Percentiles rank a stretch among this genome's conserved stretches.
Evolutionary conservation across 2,329 filamentous ascomycete species (phyloP).

Genomic region (Alternaria conjuncta): DNA sequence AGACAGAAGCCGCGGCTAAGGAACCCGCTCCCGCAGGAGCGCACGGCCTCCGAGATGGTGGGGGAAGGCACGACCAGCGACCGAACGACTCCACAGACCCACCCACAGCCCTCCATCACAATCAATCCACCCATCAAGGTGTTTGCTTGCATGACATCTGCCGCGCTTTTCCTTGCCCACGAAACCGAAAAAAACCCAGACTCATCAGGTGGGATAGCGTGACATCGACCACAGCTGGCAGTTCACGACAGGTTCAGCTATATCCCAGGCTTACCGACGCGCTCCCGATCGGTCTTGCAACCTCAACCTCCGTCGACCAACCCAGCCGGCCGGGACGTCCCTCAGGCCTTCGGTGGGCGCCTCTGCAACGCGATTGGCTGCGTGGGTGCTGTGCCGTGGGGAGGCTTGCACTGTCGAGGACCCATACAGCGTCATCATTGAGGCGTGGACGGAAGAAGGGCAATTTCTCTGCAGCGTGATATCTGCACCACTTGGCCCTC

Average conservation of each 20-base stretch:
- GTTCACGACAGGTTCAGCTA: constrained; percentile 11
- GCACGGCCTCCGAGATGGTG: constrained; percentile 23
- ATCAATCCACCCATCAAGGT: constrained; percentile 20
- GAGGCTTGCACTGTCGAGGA: constrained; percentile 37
- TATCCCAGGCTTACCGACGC: constrained; percentile 14
- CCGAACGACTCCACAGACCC: constrained; percentile 14
- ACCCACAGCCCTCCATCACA: constrained; percentile 7
- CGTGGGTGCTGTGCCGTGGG: constrained; percentile 30
- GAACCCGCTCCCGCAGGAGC: constrained; percentile 15
- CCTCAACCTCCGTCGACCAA: constrained; percentile 25
- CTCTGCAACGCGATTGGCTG: constrained; percentile 35
- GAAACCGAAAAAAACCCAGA: background rate
- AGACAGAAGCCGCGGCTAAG: constrained; percentile 6
- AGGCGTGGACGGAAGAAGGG: constrained; percentile 34
- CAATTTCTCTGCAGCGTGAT: constrained; percentile 43
- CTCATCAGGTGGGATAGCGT: background rate
- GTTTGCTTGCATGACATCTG: constrained; percentile 9
- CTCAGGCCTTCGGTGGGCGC: constrained; percentile 29
- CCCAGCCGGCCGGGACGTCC: constrained; percentile 32
- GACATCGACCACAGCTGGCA: background rate
- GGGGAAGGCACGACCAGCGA: constrained; percentile 15
- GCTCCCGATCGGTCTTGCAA: constrained; percentile 31
- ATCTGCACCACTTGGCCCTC: constrained; percentile 39
- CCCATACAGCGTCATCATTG: constrained; percentile 37
- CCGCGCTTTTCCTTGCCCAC: background rate